Evolutionary conservation across 2,329 filamentous ascomycete species (phyloP), one percentile per base, ranked within the genome.

Genomic region (Fusarium concolor): DNA sequence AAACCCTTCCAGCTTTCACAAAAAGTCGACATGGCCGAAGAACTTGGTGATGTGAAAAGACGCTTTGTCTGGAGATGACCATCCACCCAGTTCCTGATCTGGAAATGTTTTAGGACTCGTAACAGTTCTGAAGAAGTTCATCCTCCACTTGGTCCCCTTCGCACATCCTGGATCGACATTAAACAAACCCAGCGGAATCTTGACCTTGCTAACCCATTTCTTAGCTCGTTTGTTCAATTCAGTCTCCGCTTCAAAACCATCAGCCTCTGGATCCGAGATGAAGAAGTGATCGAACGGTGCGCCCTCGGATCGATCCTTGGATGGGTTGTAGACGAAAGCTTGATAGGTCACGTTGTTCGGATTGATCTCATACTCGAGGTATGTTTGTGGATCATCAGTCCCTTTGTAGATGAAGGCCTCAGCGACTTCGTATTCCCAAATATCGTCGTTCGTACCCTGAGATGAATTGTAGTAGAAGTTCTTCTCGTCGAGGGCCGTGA

Each of bases 281-380:
- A 80, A 82, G 44, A 81, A 78, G 47, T 79, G 78, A 65, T 84
- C 83, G 43, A 85, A 81, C 0, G 83, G 77, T 11, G 80, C 77
- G 20, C 78, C 80, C 1, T 70, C 54, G 3, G 77, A 76, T 26
- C 83, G 79, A 15, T 79, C 76, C 66, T 84, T 84, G 68, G 80
- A 79, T 6, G 82, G 83, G 69, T 85, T 85, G 75, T 82, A 85
- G 68, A 85, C 80, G 61, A 84, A 82, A 10, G 83, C 81, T 65
- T 85, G 82, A 76, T 82, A 85, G 22, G 83, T 85, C 52, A 82
- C 79, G 61, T 85, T 85, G 76, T 83, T 82, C 49, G 83, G 83
- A 70, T 74, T 83, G 41, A 85, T 79, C 72, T 85, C 83, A 68
- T 84, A 83, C 74, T 85, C 83, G 59, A 85, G 76, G 69, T 85